Evolutionary conservation across 768 basidiomycete species (phyloP).

Genomic region (Jaapia argillacea): DNA sequence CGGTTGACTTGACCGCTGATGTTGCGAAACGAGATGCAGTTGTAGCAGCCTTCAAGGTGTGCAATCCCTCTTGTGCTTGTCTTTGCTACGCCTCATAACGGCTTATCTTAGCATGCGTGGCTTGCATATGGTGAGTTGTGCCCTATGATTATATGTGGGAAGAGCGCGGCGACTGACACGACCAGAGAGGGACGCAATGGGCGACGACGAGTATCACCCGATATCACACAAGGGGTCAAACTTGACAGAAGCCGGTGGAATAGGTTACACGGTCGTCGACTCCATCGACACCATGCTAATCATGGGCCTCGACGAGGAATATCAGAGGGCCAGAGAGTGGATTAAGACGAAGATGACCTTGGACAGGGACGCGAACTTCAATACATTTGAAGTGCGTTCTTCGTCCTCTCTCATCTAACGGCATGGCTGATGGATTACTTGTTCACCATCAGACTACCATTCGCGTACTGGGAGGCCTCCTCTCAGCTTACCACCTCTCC

Average conservation of each 20-base stretch:
- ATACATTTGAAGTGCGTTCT: conserved; percentile 77
- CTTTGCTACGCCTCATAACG: conserved; percentile 5
- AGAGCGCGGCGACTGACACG: conserved; percentile 9
- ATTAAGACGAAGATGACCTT: conserved; percentile 58
- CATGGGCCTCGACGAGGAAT: conserved; percentile 77
- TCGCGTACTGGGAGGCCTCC: conserved; percentile 81
- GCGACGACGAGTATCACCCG: conserved; percentile 88
- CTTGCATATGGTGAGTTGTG: conserved; percentile 65
- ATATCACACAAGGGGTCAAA: conserved; percentile 67
- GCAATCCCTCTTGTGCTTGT: conserved; percentile 9
- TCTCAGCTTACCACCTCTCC: conserved; percentile 79
- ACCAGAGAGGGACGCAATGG: conserved; percentile 83
- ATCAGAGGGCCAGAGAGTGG: conserved; percentile 70
- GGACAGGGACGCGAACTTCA: conserved; percentile 70
- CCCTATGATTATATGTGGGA: neutral
- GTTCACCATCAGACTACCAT: conserved; percentile 71
- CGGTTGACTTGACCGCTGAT: conserved; percentile 41
- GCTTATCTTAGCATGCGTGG: conserved; percentile 65
- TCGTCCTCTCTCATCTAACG: neutral
- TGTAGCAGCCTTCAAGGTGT: conserved; percentile 70
- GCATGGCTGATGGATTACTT: neutral
- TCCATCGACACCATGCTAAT: conserved; percentile 81
- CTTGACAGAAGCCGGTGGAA: conserved; percentile 63
- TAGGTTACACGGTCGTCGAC: conserved; percentile 86
- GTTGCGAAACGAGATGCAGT: conserved; percentile 55